Conservation (phyloP, 768 basidiomycete species). For the Pleurotus eryngii region DNA sequence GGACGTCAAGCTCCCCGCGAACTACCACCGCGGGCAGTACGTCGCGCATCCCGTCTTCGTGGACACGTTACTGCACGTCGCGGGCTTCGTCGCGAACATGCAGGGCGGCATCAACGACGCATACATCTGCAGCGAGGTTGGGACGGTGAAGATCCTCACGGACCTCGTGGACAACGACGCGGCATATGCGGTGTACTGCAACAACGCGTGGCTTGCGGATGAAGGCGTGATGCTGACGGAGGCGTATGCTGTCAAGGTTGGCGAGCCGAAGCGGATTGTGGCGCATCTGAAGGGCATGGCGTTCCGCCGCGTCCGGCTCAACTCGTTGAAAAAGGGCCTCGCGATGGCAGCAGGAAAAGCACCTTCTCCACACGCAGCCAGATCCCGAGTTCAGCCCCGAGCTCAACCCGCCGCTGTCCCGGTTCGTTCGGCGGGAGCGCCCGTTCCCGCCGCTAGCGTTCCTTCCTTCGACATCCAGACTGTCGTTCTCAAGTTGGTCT, state of each 20-base stretch:
- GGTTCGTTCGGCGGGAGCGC: neutral
- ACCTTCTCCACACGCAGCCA: neutral
- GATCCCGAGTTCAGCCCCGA: neutral
- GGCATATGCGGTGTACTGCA: conserved; percentile 52
- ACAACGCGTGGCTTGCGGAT: conserved; percentile 37
- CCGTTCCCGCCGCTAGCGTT: too few relatives aligned
- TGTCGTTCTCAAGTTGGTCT: conserved; percentile 33
- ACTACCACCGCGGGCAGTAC: conserved; percentile 29
- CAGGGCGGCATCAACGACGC: conserved; percentile 47
- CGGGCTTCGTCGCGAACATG: conserved; percentile 69
- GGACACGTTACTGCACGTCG: conserved; percentile 65
- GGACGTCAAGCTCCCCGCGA: conserved; percentile 36
- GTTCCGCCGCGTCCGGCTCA: conserved; percentile 55
- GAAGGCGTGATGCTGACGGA: conserved; percentile 48
- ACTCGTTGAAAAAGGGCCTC: conserved; percentile 46
- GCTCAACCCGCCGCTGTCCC: neutral
- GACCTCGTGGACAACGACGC: conserved; percentile 35
- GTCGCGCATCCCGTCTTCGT: conserved; percentile 55
- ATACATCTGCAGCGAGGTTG: conserved; percentile 61
- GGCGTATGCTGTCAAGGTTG: conserved; percentile 43
- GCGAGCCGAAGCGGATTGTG: conserved; percentile 39
- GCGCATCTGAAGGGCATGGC: conserved; percentile 54
- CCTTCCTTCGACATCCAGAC: conserved; percentile 12
- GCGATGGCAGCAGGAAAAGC: conserved; percentile 25
- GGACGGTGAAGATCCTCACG: conserved; percentile 43